A percentile compares a stretch with the other conserved stretches of the same genome.
phyloP scores from a whole-genome alignment of 2,329 filamentous ascomycete genomes.

The Exophiala phaeomuriformis region DNA sequence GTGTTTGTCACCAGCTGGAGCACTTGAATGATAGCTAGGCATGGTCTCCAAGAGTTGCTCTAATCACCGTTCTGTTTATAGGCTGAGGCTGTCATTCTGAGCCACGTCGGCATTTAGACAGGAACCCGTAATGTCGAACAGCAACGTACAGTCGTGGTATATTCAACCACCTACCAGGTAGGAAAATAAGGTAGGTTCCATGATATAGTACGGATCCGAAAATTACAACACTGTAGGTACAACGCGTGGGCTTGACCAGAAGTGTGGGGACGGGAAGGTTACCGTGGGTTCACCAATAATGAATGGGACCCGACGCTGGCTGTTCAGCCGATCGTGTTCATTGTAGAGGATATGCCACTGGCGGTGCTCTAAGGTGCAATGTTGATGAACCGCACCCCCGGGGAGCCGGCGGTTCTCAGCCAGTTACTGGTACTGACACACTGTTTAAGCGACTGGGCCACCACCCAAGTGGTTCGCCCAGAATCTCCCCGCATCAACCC shows the following conservation, averaged over 20 bases:
- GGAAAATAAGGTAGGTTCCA: too few species aligned
- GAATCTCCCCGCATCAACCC: not conserved
- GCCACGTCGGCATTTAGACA: too few species aligned
- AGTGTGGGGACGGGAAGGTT: not conserved
- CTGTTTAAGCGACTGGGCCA: not conserved
- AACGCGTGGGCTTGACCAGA: not conserved
- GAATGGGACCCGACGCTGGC: not conserved
- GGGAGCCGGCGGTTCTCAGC: not conserved
- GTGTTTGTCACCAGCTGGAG: too few species aligned
- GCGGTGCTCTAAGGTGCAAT: too few species aligned
- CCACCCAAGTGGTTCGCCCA: not conserved
- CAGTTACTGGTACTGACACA: not conserved
- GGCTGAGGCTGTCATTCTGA: too few species aligned
- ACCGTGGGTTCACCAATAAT: not conserved
- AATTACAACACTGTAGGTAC: not conserved
- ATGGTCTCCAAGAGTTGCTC: too few species aligned
- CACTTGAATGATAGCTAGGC: too few species aligned
- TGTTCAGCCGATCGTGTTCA: not conserved
- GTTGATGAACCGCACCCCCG: not conserved
- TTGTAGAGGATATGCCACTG: too few species aligned
- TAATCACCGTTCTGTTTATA: too few species aligned
- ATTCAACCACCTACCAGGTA: too few species aligned
- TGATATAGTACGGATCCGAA: not conserved
- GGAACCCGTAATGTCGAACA: too few species aligned
- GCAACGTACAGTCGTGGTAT: too few species aligned